A percentile compares a stretch with the other conserved stretches of the same genome.
These are phyloP conservation scores for Vicia faba DNA, from an alignment of 306 rosid species.

Conservation along the genomic window DNA sequence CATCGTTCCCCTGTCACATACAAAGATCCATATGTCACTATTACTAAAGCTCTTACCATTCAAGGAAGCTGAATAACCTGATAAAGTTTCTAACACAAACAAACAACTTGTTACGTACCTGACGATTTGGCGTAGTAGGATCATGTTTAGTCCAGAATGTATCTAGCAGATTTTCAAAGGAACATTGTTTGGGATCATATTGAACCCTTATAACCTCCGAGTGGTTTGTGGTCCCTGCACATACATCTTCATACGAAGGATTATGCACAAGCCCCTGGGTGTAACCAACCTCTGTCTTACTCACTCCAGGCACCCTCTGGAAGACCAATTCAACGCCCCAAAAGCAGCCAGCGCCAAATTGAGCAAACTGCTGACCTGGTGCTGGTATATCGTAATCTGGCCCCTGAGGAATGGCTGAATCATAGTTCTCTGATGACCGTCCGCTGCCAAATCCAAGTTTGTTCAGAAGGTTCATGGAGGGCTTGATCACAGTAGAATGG, in stretches of 20 bases:
- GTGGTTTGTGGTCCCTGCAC: constrained; percentile 70
- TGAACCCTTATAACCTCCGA: constrained; percentile 87
- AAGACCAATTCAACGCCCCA: constrained; percentile 96
- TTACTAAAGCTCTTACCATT: neutral
- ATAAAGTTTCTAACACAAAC: constrained; percentile 7
- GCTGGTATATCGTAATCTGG: constrained; percentile 82
- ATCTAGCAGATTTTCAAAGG: constrained; percentile 72
- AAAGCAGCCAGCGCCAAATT: constrained; percentile 96
- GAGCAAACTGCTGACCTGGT: constrained; percentile 82
- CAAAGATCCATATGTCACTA: neutral
- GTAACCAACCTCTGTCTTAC: constrained; percentile 89
- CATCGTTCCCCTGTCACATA: constrained; percentile 74
- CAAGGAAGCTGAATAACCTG: neutral
- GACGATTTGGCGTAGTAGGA: constrained; percentile 90
- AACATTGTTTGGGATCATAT: constrained; percentile 71
- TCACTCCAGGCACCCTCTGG: constrained; percentile 83
- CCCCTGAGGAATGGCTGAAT: constrained; percentile 71
- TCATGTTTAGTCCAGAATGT: constrained; percentile 81
- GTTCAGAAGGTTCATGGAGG: constrained; percentile 80
- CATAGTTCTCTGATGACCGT: constrained; percentile 53
- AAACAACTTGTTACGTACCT: constrained; percentile 46
- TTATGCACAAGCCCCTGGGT: constrained; percentile 72
- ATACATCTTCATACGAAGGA: constrained; percentile 81
- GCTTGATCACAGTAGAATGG: constrained; percentile 34
- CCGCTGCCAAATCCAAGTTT: constrained; percentile 71